Conservation (phyloP, 2,329 filamentous ascomycete genomes). For the Cyphellophora attinorum region DNA sequence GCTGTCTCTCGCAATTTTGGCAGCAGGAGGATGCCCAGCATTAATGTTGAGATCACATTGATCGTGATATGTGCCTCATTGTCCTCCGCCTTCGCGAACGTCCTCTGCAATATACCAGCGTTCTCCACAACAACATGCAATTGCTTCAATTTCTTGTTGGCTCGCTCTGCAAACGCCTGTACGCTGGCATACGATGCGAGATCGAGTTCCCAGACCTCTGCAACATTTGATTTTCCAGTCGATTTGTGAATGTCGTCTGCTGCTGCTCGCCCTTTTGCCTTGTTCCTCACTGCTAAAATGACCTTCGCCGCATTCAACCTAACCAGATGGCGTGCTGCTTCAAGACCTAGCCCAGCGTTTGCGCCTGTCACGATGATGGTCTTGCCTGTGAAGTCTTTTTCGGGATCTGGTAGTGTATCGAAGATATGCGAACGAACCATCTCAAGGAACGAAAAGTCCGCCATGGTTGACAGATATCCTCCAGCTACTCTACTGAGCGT, state of each 20-base stretch:
- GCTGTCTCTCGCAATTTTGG: constrained; percentile 40
- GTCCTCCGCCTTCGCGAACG: constrained; percentile 24
- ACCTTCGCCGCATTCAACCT: constrained; percentile 14
- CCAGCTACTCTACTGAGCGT: no score
- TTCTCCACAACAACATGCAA: constrained; percentile 28
- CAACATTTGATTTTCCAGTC: constrained; percentile 10
- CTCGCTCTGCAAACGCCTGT: constrained; percentile 23
- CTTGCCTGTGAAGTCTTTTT: constrained; percentile 18
- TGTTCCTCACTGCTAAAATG: constrained; percentile 19
- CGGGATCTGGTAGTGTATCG: no score
- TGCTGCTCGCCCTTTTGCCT: constrained; percentile 25
- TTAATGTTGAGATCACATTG: constrained; percentile 45
- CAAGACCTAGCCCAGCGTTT: constrained; percentile 20
- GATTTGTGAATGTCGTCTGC: constrained; percentile 25
- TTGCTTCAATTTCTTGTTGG: constrained; percentile 19
- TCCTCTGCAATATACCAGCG: constrained; percentile 20
- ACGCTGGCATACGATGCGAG: constrained; percentile 30
- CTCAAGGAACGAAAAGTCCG: no score
- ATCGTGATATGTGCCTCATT: constrained; percentile 41
- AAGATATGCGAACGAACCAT: no score
- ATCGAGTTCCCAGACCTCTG: constrained; percentile 38
- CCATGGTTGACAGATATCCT: no score
- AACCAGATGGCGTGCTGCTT: constrained; percentile 19
- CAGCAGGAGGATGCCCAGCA: constrained; percentile 40
- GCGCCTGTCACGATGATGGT: constrained; percentile 21